Base-by-base conservation (phyloP, 441 rosid species). In the Manihot esculenta region DNA sequence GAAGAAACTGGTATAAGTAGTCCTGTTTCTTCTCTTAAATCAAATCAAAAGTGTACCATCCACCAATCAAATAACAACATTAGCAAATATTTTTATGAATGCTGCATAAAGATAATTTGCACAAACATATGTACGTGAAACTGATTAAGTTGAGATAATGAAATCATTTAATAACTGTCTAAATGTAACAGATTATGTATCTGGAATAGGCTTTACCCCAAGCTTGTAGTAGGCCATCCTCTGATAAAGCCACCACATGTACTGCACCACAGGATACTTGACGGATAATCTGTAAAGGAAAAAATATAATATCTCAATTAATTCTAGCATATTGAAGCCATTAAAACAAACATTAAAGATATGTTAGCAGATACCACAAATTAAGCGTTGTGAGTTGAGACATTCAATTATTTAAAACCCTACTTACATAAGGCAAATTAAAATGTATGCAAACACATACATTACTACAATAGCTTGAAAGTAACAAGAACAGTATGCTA, bases 231-330 rank as follows among this genome's bases (percentile, higher is more conserved):
- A 83, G 80, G 68, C 98, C 93, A 64, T 87, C 94, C 72, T 86
- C 94, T 64, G 97, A 91, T 86, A 95, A 86, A 77, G 94, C 96
- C 77, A 89, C 92, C 74, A 85, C 93, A 79, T 95, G 99, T 74
- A 83, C 97, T 64, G 94, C 89, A 53, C 96, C 99, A 85, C 97
- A 93, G 61, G 98, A 90, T 23, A 89, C 97, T 82, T 91, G 95
- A 61, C 77, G 50, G 64, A 92, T 84, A 55, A 79, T 79, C 99
- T 91, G 82, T 35, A 75, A 57, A 56, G 42, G 7, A 35, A 26
- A n/a, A 35, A 21, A 33, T 9, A 42, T 33, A 51, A 3, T 8
- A 23, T 49, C 51, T 47, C 60, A 61, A 53, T 63, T 49, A 35
- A 60, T 48, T 59, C 33, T 27, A 21, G 5, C 50, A 47, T 8